Percentiles rank a stretch among this genome's conserved stretches.
These are phyloP conservation scores for Sclerotinia spermophila DNA, from an alignment of 2,329 filamentous ascomycete species.

Conservation along the genomic window DNA sequence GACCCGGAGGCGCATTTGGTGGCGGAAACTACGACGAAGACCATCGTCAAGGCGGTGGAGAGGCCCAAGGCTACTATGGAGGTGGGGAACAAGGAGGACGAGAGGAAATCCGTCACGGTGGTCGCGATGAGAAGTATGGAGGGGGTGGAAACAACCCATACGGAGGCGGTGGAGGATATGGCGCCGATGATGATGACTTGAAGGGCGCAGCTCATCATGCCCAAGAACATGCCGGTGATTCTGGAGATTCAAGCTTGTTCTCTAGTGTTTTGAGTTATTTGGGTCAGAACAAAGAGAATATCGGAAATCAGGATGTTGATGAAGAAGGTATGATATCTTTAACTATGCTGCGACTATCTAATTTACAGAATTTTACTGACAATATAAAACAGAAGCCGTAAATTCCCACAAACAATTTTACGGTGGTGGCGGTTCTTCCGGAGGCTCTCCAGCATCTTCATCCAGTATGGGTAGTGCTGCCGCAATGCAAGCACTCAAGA, in stretches of 20 bases:
- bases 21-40: slow-evolving; percentile 15
- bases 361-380: not conserved
- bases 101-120: slow-evolving; percentile 18
- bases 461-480: slow-evolving; percentile 66
- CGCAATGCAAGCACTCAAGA: slow-evolving; percentile 77
- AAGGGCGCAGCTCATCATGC: slow-evolving; percentile 53
- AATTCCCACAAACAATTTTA: slow-evolving; percentile 75
- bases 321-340: slow-evolving; percentile 44
- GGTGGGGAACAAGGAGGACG: slow-evolving; percentile 12
- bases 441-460: slow-evolving; percentile 43
- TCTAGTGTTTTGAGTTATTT: slow-evolving; percentile 53
- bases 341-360: not conserved
- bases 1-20: slow-evolving; percentile 21
- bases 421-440: slow-evolving; percentile 48
- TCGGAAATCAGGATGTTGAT: slow-evolving; percentile 52
- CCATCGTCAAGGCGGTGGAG: slow-evolving; percentile 6
- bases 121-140: slow-evolving; percentile 24
- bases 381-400: slow-evolving; percentile 54
- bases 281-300: slow-evolving; percentile 48
- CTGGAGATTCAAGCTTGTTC: slow-evolving; percentile 51
- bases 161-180: slow-evolving; percentile 33
- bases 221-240: slow-evolving; percentile 48
- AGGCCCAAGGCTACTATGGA: slow-evolving; percentile 14
- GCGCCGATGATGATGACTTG: slow-evolving; percentile 47
- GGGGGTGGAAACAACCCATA: slow-evolving; percentile 26